Conservation (phyloP, 2,329 filamentous ascomycete genomes). For the Ceratocystis huliohia region DNA sequence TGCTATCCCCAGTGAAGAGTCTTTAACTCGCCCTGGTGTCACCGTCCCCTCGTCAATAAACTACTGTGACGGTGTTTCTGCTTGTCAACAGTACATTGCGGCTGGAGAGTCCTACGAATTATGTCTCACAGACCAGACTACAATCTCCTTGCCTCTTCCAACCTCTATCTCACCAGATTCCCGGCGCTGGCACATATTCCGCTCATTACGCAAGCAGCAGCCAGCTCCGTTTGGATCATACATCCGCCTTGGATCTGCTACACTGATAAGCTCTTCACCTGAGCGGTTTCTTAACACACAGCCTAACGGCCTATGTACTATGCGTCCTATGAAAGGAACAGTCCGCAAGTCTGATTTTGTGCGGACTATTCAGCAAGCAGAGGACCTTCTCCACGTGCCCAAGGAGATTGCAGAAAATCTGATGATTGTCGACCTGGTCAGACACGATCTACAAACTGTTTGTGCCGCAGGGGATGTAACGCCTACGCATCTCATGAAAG, state of each 20-base stretch:
- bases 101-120: constrained; percentile 77
- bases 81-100: constrained; percentile 58
- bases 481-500: constrained; percentile 66
- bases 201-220: constrained; percentile 54
- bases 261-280: constrained; percentile 70
- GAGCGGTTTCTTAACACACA: constrained; percentile 67
- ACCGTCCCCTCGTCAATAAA: constrained; percentile 32
- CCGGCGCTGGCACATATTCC: constrained; percentile 58
- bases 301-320: constrained; percentile 49
- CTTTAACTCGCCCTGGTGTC: constrained; percentile 22
- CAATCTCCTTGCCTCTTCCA: constrained; percentile 36
- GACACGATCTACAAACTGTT: constrained; percentile 81
- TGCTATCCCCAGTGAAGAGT: constrained; percentile 3
- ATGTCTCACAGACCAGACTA: constrained; percentile 66
- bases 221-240: constrained; percentile 80
- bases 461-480: constrained; percentile 60
- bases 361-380: constrained; percentile 58
- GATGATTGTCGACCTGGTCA: constrained; percentile 96
- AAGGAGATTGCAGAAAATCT: constrained; percentile 94
- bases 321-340: constrained; percentile 93
- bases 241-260: constrained; percentile 54
- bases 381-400: constrained; percentile 57
- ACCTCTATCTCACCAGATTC: constrained; percentile 27
- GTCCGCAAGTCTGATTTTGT: constrained; percentile 61
- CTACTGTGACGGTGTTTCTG: constrained; percentile 55